These are phyloP conservation scores for Cairneyella variabilis DNA, from an alignment of 495 filamentous ascomycete genomes.

Conservation along the genomic window DNA sequence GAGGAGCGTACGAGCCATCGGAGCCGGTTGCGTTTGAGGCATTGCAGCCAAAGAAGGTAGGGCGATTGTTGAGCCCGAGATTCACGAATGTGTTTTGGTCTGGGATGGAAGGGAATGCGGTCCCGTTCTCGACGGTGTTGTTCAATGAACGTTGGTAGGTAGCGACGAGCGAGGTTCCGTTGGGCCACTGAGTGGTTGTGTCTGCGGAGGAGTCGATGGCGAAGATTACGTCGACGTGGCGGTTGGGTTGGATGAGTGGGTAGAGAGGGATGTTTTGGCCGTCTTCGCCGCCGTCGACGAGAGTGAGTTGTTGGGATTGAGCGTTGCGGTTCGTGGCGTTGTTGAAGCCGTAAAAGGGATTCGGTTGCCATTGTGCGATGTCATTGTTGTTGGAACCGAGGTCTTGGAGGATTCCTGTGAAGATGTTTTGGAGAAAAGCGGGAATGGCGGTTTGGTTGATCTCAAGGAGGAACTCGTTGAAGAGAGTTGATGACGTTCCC, in stretches of 20 bases:
- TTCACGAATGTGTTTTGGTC: slow-evolving; percentile 85
- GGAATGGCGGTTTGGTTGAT: slow-evolving; percentile 53
- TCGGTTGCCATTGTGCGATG: slow-evolving; percentile 77
- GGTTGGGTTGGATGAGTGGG: slow-evolving; percentile 76
- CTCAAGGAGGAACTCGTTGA: slow-evolving; percentile 72
- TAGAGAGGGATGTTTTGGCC: slow-evolving; percentile 83
- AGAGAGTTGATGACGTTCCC: slow-evolving; percentile 87
- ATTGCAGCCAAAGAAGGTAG: slow-evolving; percentile 93
- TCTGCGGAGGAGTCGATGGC: slow-evolving; percentile 86
- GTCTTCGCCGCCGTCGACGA: slow-evolving; percentile 88
- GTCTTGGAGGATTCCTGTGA: slow-evolving; percentile 48
- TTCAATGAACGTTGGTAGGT: slow-evolving; percentile 73
- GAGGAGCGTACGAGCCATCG: too few relatives aligned
- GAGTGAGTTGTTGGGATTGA: slow-evolving; percentile 52
- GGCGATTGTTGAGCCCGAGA: slow-evolving; percentile 75
- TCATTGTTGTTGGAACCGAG: slow-evolving; percentile 62
- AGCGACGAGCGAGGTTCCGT: slow-evolving; percentile 77
- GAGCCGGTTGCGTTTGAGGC: slow-evolving; percentile 56
- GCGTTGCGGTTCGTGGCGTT: slow-evolving; percentile 58
- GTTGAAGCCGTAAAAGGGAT: slow-evolving; percentile 79
- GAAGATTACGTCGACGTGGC: slow-evolving; percentile 86
- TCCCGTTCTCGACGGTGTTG: slow-evolving; percentile 58
- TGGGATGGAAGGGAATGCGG: slow-evolving; percentile 77
- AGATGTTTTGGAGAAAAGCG: slow-evolving; percentile 43
- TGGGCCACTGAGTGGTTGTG: slow-evolving; percentile 73